phyloP scores from a whole-genome alignment of 1,139 yeast species.

The Geotrichum macrosporum region DNA sequence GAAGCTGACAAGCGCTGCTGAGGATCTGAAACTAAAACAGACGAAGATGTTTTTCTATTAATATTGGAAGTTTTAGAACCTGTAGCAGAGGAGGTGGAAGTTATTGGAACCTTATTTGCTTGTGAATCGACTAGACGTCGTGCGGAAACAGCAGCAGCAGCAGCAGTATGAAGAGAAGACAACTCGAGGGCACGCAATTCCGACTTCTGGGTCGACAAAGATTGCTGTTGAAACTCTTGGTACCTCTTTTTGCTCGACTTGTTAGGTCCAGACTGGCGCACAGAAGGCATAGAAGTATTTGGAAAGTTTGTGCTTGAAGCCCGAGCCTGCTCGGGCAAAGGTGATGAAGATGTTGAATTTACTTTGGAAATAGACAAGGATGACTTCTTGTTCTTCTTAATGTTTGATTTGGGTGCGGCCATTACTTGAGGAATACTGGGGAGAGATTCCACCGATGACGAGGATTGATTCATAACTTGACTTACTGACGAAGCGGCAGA shows the following conservation, averaged over 20 bases:
- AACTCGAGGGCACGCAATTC: conserved; percentile 14
- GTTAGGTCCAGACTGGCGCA: conserved; percentile 17
- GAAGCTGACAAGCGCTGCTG: background rate
- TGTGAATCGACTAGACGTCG: background rate
- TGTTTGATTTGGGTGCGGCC: too few relatives aligned
- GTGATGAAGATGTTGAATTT: background rate
- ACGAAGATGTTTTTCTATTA: conserved; percentile 3
- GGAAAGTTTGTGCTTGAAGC: background rate
- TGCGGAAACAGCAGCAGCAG: conserved; percentile 16
- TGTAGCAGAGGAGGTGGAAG: background rate
- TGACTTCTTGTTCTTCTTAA: too few relatives aligned
- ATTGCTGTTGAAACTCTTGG: conserved; percentile 12
- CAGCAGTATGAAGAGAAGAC: conserved; percentile 14
- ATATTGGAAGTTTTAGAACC: background rate
- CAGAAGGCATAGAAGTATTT: background rate
- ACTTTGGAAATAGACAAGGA: background rate
- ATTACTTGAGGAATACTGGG: too few relatives aligned
- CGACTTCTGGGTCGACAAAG: conserved; percentile 9
- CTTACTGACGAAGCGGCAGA: too few relatives aligned
- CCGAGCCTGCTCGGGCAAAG: conserved; percentile 3
- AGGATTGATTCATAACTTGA: too few relatives aligned
- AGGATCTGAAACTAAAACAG: background rate
- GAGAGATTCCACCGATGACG: too few relatives aligned
- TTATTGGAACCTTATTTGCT: background rate
- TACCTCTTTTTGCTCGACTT: conserved; percentile 14